Conservation (phyloP, 805 yeast genomes). For the Yamadazyma tumulicola region DNA sequence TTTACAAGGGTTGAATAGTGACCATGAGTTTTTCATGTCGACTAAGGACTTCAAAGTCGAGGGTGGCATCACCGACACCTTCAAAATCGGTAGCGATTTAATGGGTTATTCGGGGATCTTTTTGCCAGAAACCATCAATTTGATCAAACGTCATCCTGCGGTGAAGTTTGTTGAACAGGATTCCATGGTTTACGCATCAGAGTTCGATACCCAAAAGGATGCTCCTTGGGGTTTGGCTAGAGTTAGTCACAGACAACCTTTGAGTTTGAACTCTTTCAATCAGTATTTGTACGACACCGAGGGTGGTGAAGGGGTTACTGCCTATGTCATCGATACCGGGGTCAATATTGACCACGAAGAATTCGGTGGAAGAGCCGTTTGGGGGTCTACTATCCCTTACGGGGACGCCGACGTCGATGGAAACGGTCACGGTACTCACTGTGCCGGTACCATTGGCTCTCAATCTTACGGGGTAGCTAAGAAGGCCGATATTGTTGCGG, state of each 20-base stretch:
- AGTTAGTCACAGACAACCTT: constrained; percentile 75
- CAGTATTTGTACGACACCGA: constrained; percentile 68
- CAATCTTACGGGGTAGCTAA: constrained; percentile 80
- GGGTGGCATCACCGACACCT: constrained; percentile 61
- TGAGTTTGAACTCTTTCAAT: constrained; percentile 66
- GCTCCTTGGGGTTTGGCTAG: constrained; percentile 96
- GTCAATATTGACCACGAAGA: constrained; percentile 70
- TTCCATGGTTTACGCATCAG: constrained; percentile 62
- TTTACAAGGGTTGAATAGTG: constrained; percentile 27
- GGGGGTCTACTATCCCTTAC: constrained; percentile 81
- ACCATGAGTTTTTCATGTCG: constrained; percentile 33
- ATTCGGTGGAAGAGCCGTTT: constrained; percentile 77
- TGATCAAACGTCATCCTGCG: constrained; percentile 61
- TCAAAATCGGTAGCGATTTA: constrained; percentile 54
- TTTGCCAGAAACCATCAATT: constrained; percentile 67
- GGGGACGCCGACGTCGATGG: constrained; percentile 74
- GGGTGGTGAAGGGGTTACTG: constrained; percentile 80
- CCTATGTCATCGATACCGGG: constrained; percentile 91
- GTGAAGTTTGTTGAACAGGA: constrained; percentile 74
- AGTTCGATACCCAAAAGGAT: constrained; percentile 67
- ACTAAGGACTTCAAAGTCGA: constrained; percentile 21
- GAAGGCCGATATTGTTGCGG: constrained; percentile 73
- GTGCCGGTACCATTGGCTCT: constrained; percentile 94
- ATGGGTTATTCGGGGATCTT: constrained; percentile 86
- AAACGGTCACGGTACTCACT: constrained; percentile 94